phyloP scores from a whole-genome alignment of 441 rosid species.

The Gossypium gossypioides region DNA sequence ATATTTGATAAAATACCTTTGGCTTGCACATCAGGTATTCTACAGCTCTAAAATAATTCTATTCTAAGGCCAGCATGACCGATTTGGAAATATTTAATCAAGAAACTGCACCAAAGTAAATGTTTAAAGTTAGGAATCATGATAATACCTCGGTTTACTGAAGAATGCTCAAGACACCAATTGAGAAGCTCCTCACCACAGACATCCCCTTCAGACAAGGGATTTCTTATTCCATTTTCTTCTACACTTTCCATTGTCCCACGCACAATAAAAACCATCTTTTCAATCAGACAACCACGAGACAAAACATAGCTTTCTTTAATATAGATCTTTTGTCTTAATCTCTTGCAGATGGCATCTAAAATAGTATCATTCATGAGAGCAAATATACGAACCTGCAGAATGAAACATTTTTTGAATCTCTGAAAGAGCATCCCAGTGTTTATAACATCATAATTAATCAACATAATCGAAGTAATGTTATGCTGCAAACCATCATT shows the following conservation, averaged over 20 bases:
- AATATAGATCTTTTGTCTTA: conserved; percentile 61
- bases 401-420: conserved; percentile 1
- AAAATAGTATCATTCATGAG: conserved; percentile 60
- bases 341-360: conserved; percentile 70
- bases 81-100: background rate
- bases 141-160: conserved; percentile 43
- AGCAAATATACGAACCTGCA: conserved; percentile 66
- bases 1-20: conserved; percentile 1
- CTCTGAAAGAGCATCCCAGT: background rate
- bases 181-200: conserved; percentile 84
- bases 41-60: background rate
- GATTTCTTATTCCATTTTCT: conserved; percentile 35
- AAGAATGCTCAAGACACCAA: conserved; percentile 75
- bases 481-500: background rate
- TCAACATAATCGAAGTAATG: background rate
- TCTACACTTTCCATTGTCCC: conserved; percentile 65
- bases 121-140: background rate
- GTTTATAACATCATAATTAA: background rate
- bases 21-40: conserved; percentile 5
- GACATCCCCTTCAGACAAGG: conserved; percentile 58
- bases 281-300: conserved; percentile 49
- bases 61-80: background rate
- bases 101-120: background rate
- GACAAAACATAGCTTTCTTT: conserved; percentile 46
- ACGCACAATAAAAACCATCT: conserved; percentile 73